phyloP scores from a whole-genome alignment of 2,329 filamentous ascomycete species.

The Cladosporium oxysporum region DNA sequence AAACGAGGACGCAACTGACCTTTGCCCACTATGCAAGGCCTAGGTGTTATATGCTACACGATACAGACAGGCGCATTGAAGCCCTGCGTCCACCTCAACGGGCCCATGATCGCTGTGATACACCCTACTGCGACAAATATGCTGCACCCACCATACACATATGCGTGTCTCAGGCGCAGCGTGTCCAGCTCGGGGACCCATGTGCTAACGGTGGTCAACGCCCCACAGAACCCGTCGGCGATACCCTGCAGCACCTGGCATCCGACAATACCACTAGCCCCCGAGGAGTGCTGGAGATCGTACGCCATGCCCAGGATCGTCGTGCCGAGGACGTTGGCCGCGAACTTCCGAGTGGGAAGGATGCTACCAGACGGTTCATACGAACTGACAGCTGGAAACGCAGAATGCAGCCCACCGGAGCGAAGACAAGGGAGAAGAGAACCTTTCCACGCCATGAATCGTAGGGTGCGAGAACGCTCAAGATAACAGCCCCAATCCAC shows the following conservation, averaged over 20 bases:
- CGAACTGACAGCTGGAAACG: conserved; percentile 70
- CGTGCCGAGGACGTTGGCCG: conserved; percentile 74
- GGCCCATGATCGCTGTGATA: conserved; percentile 69
- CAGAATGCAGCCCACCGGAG: conserved; percentile 71
- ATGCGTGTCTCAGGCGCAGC: conserved; percentile 54
- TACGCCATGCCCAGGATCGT: conserved; percentile 70
- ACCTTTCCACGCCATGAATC: conserved; percentile 71
- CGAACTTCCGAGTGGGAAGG: conserved; percentile 80
- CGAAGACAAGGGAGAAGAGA: conserved; percentile 75
- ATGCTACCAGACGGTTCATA: conserved; percentile 64
- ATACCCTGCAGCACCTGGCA: conserved; percentile 46
- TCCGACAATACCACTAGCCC: conserved; percentile 35
- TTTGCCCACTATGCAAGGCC: neutral
- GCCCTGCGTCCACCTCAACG: conserved; percentile 63
- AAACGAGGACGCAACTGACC: neutral
- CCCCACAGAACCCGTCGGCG: conserved; percentile 46
- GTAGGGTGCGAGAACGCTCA: conserved; percentile 67
- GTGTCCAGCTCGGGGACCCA: conserved; percentile 43
- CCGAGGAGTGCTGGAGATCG: conserved; percentile 66
- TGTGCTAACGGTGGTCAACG: conserved; percentile 45
- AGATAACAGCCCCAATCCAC: conserved; percentile 73
- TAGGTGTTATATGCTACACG: neutral
- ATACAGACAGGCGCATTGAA: conserved; percentile 34
- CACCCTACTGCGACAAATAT: conserved; percentile 58
- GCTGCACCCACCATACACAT: conserved; percentile 65